Percentiles rank a stretch among this genome's conserved stretches.
These are phyloP conservation scores for Byssochlamys sp. DNA, from an alignment of 2,329 filamentous ascomycete species.

Conservation along the genomic window DNA sequence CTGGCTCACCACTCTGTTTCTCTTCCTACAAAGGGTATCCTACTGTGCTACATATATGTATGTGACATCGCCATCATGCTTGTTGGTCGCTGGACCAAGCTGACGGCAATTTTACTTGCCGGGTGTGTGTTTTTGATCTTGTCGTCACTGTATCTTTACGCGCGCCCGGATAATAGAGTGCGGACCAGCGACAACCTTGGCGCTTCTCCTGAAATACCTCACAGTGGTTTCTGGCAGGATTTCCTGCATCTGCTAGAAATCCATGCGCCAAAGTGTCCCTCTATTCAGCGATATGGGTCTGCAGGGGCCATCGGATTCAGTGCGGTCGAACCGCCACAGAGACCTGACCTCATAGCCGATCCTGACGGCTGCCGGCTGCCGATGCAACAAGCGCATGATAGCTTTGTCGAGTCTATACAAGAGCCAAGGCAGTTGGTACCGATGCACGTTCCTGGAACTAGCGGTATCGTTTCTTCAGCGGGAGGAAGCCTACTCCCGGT, in stretches of 20 bases:
- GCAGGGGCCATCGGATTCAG: neutral
- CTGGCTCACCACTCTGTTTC: neutral
- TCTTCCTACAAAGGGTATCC: neutral
- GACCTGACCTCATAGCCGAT: neutral
- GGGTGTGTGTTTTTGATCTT: neutral
- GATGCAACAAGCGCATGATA: neutral
- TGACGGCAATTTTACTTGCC: neutral
- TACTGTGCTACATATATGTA: neutral
- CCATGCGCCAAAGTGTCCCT: neutral
- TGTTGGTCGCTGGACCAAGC: neutral
- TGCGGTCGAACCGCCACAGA: neutral
- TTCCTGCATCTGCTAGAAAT: neutral
- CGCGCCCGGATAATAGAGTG: neutral
- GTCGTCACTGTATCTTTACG: neutral
- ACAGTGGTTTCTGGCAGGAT: neutral
- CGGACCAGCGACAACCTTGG: neutral
- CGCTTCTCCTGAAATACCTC: neutral
- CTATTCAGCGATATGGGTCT: neutral
- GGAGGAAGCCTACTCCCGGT: constrained; percentile 21
- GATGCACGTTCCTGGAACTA: constrained; percentile 8
- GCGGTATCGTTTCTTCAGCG: constrained; percentile 25
- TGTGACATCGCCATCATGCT: neutral
- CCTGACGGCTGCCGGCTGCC: neutral
- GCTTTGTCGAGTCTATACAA: neutral
- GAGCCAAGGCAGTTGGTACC: neutral